phyloP scores from a whole-genome alignment of 1,284 basidiomycete genomes.

The Papiliotrema terrestris region DNA sequence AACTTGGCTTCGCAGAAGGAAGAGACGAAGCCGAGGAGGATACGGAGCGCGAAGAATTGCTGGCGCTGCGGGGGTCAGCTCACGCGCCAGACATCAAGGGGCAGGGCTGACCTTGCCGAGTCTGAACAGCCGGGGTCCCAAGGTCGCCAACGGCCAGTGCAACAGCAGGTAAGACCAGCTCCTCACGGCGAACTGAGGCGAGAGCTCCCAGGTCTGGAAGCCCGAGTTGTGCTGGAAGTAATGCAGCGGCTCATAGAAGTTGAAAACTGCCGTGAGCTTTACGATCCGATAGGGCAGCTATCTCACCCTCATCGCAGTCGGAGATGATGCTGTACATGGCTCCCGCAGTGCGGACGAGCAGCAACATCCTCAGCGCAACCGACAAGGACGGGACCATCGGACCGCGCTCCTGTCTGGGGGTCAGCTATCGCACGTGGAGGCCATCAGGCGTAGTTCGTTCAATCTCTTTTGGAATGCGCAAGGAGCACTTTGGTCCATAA shows the following conservation, averaged over 20 bases:
- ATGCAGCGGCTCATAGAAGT: slow-evolving; percentile 98
- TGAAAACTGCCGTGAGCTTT: slow-evolving; percentile 68
- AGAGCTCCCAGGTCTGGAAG: slow-evolving; percentile 98
- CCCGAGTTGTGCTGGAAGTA: slow-evolving; percentile 76
- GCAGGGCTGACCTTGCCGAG: slow-evolving; percentile 49
- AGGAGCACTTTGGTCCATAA: too few species aligned
- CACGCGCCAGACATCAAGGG: slow-evolving; percentile 29
- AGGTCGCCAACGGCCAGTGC: slow-evolving; percentile 54
- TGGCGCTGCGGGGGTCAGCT: slow-evolving; percentile 11
- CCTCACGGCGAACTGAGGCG: slow-evolving; percentile 82
- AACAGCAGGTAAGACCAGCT: slow-evolving; percentile 90
- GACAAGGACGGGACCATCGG: slow-evolving; percentile 82
- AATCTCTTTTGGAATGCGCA: too few species aligned
- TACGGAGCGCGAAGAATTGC: slow-evolving; percentile 79
- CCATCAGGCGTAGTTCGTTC: too few species aligned
- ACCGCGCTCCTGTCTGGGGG: slow-evolving; percentile 12
- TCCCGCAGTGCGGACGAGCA: slow-evolving; percentile 75
- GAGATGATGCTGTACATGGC: slow-evolving; percentile 95
- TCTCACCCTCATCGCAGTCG: slow-evolving; percentile 93
- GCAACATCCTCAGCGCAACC: slow-evolving; percentile 73
- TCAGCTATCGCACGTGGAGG: background rate
- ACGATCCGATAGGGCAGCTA: background rate
- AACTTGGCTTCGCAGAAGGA: slow-evolving; percentile 78
- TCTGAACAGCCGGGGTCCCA: slow-evolving; percentile 41
- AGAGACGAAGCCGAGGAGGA: slow-evolving; percentile 70